Evolutionary conservation across 352 stramenopile genomes (phyloP), one percentile per base, ranked within the genome.

Genomic region (Phytophthora meadii): DNA sequence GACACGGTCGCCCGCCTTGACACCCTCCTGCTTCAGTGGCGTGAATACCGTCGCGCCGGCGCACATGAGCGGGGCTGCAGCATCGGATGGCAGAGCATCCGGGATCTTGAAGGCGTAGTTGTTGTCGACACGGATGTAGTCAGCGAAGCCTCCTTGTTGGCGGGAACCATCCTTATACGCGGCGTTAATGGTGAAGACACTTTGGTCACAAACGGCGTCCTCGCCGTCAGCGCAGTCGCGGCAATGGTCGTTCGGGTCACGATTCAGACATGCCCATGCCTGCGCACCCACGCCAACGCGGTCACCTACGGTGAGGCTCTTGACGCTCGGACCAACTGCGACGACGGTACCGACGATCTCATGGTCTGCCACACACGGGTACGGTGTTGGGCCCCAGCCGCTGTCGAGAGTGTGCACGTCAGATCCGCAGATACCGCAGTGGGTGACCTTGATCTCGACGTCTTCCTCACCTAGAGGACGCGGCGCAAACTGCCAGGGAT

Each of bases 271-370:
- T 5, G 71, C 76, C 63, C 81, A 86, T 10, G 25, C 58, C n/a
- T 54, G 37, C 2, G 55, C 55, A n/a, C n/a, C n/a, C n/a, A n/a
- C n/a, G n/a, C n/a, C n/a, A n/a, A n/a, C n/a, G n/a, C 70, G 54
- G 61, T 95, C 81, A 12, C 89, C 88, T 9, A 93, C 78, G n/a
- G 74, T 71, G 54, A 95, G 84, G 15, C 82, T 77, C 25, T 58
- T 76, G 9, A 92, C 81, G n/a, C 74, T 72, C 11, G 66, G 24
- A 4, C 74, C 73, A 6, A 57, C 57, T 12, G 56, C 27, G 6
- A 58, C 69, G 39, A 65, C 57, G 28, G 45, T 40, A 12, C 57
- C 57, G 39, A 65, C 15, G 19, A 65, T 84, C 14, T 82, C 76
- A 44, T 85, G 76, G 7, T 70, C 71, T 11, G 56, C 61, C 3